phyloP scores from a whole-genome alignment of 108 stramenopile genomes.

The Conticribra weissflogii region DNA sequence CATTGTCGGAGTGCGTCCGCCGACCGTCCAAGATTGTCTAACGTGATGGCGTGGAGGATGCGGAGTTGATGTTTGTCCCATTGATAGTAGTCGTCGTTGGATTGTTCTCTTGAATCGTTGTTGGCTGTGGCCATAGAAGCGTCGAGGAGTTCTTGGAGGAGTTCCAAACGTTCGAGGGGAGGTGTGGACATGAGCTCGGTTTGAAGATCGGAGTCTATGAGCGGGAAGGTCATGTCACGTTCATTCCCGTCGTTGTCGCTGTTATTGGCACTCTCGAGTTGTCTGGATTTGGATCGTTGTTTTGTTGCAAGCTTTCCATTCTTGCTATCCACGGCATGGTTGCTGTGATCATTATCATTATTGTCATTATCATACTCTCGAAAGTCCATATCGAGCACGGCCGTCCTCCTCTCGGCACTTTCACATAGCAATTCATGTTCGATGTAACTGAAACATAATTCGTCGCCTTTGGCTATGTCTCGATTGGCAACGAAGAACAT shows the following conservation, averaged over 20 bases:
- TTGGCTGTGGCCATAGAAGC: too few species aligned
- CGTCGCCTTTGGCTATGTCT: conserved; percentile 54
- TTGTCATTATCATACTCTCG: conserved; percentile 41
- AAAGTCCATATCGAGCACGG: conserved; percentile 74
- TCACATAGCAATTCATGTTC: conserved; percentile 84
- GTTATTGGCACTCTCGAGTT: background rate
- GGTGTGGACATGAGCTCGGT: conserved; percentile 75
- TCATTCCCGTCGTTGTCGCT: conserved; percentile 6
- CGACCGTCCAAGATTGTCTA: conserved; percentile 60
- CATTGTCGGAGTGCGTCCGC: conserved; percentile 57
- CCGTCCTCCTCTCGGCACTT: conserved; percentile 52
- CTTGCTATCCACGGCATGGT: background rate
- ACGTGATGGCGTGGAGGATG: conserved; percentile 71
- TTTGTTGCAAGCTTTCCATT: conserved; percentile 2
- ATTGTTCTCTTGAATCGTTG: too few species aligned
- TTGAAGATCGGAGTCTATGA: conserved; percentile 76
- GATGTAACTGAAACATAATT: conserved; percentile 77
- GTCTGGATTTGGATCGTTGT: background rate
- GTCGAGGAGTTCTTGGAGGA: conserved; percentile 66
- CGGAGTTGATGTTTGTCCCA: conserved; percentile 73
- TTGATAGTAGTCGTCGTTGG: too few species aligned
- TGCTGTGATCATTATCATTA: background rate
- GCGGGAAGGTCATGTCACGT: conserved; percentile 57
- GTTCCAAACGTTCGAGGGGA: conserved; percentile 66
- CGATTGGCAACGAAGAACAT: conserved; percentile 84